Evolutionary conservation across 768 basidiomycete genomes (phyloP).

Genomic region (Trametes gibbosa): DNA sequence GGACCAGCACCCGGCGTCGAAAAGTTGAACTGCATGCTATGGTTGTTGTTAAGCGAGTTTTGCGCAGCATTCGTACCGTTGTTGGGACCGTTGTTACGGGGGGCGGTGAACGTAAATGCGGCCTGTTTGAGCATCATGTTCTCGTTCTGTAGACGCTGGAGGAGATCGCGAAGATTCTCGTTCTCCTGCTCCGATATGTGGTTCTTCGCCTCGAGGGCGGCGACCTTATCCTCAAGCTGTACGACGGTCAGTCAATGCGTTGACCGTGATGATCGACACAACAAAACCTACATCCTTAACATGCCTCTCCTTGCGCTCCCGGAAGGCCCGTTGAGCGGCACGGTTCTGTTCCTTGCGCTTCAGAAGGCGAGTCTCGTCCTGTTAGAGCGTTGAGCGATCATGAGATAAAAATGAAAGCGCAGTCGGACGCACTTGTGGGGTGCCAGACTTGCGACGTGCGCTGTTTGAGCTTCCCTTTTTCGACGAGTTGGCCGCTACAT

Average conservation of each 20-base stretch:
- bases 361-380: conserved; percentile 73
- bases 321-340: conserved; percentile 94
- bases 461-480: conserved; percentile 17
- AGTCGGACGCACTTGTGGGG: conserved; percentile 19
- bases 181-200: conserved; percentile 74
- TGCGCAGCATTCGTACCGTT: conserved; percentile 20
- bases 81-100: conserved; percentile 36
- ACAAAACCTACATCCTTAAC: conserved; percentile 83
- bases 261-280: neutral
- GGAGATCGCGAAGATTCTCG: conserved; percentile 83
- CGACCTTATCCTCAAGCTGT: conserved; percentile 89
- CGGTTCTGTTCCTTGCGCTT: conserved; percentile 98
- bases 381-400: neutral
- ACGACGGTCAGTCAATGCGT: neutral
- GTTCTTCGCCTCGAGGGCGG: conserved; percentile 82
- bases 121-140: conserved; percentile 78
- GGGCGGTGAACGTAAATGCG: conserved; percentile 82
- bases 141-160: conserved; percentile 82
- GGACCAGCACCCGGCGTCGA: conserved; percentile 28
- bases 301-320: conserved; percentile 96
- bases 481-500: neutral
- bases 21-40: conserved; percentile 23
- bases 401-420: neutral
- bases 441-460: conserved; percentile 25
- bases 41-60: conserved; percentile 15